Conservation (phyloP, 352 stramenopile species). For the Pythium brassicae region DNA sequence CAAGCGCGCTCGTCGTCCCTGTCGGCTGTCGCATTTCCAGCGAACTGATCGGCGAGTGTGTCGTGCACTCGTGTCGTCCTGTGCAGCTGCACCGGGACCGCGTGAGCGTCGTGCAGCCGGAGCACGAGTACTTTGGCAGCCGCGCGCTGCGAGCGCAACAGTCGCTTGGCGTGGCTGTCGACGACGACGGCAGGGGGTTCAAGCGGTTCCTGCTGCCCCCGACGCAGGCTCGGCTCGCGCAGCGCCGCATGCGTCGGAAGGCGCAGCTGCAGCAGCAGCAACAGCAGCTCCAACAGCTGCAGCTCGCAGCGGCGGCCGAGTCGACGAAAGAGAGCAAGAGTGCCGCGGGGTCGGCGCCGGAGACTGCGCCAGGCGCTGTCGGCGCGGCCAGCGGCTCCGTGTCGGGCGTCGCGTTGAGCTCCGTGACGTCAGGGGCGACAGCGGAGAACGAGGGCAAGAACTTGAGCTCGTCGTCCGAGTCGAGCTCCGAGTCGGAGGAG, state of each 20-base stretch:
- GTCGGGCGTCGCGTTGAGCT: constrained; percentile 1
- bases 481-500: constrained; percentile 81
- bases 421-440: background rate
- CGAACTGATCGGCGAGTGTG: no score
- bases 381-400: background rate
- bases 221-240: constrained; percentile 20
- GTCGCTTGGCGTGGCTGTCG: constrained; percentile 19
- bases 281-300: constrained; percentile 14
- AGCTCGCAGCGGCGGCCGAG: constrained; percentile 6
- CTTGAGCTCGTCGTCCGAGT: constrained; percentile 69
- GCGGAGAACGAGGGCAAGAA: constrained; percentile 51
- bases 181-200: constrained; percentile 37
- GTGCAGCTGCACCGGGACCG: constrained; percentile 57
- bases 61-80: background rate
- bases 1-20: background rate
- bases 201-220: constrained; percentile 36
- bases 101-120: constrained; percentile 54
- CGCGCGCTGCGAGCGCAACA: constrained; percentile 26
- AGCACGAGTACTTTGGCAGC: constrained; percentile 46
- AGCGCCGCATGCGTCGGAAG: constrained; percentile 34
- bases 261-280: constrained; percentile 19
- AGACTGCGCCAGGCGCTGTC: background rate
- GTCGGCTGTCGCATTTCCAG: no score
- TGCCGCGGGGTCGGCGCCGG: background rate
- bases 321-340: constrained; percentile 19